phyloP scores from a whole-genome alignment of 139 green algal species.

The Gonium pectorale region DNA sequence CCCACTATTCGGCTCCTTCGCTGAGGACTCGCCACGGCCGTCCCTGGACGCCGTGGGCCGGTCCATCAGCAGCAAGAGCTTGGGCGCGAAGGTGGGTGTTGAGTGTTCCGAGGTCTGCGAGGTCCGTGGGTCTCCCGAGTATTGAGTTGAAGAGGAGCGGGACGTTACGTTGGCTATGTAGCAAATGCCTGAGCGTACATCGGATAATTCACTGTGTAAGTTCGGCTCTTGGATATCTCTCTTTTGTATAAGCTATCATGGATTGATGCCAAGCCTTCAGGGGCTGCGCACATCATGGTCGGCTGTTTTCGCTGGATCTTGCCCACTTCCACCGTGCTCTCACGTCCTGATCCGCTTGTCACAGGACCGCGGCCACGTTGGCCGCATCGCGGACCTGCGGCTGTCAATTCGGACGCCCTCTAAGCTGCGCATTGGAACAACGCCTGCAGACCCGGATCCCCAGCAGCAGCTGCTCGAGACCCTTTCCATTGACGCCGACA shows the following conservation, averaged over 20 bases:
- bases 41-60: slow-evolving; percentile 10
- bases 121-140: no score
- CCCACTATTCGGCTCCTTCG: slow-evolving; percentile 20
- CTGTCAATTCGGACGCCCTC: slow-evolving; percentile 42
- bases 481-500: not conserved
- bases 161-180: no score
- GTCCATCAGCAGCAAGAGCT: slow-evolving; percentile 29
- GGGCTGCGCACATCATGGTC: no score
- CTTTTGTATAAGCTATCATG: no score
- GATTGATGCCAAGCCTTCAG: no score
- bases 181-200: no score
- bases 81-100: not conserved
- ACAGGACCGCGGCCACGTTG: not conserved
- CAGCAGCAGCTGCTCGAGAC: slow-evolving; percentile 18
- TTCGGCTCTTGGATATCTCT: no score
- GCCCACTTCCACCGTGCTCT: no score
- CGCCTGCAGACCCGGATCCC: not conserved
- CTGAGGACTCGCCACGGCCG: not conserved
- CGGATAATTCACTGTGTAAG: no score
- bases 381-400: slow-evolving; percentile 19
- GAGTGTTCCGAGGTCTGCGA: not conserved
- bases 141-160: no score
- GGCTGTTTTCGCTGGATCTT: no score
- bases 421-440: slow-evolving; percentile 59
- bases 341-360: no score